Base-by-base conservation (phyloP, 106 monocot genomes). In the Dendrobium officinale region DNA sequence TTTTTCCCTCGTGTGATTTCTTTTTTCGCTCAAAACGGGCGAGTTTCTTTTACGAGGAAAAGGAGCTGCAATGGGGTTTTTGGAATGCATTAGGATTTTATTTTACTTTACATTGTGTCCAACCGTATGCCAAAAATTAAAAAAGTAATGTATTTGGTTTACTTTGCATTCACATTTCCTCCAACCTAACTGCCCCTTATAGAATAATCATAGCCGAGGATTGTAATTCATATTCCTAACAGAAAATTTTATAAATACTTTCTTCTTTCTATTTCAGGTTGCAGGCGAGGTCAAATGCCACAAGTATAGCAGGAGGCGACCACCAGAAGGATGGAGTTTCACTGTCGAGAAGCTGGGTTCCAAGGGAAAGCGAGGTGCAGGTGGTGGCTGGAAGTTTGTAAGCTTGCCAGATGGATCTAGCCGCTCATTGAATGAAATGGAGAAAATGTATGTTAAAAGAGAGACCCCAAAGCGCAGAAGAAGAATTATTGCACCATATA, bases 381-480 rank as follows among this genome's bases (percentile, higher is more conserved):
- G 89, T 51, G 95, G 90, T 16, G 92, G 92, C 37, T 91, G 84
- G 83, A 89, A 94, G 79, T 92, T 92, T 84, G 90, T 89, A 31
- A 95, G 92, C 80, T 75, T 94, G 82, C 94, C 97, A 42, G 87
- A 91, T 55, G 89, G 89, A 72, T 97, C 98, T 27, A 95, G 89
- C 73, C 86, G 88, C 15, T 45, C 86, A 51, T 79, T 91, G 80
- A 95, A 95, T 61, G 93, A 89, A 5, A 84, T 86, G 87, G 98
- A 99, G 85, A 94, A 94, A 78, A 94, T 94, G 90, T 92, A 91
- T 79, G 88, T 89, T 40, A 91, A 95, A 80, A 89, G 98, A 67
- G 94, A 95, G 80, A 91, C 86, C 76, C 91, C 91, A 47, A 86
- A 88, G 77, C 85, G 80, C 0, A 82, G 96, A 22, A 86, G 85